Conservation (phyloP, 768 basidiomycete species). For the Butyriboletus loyo region DNA sequence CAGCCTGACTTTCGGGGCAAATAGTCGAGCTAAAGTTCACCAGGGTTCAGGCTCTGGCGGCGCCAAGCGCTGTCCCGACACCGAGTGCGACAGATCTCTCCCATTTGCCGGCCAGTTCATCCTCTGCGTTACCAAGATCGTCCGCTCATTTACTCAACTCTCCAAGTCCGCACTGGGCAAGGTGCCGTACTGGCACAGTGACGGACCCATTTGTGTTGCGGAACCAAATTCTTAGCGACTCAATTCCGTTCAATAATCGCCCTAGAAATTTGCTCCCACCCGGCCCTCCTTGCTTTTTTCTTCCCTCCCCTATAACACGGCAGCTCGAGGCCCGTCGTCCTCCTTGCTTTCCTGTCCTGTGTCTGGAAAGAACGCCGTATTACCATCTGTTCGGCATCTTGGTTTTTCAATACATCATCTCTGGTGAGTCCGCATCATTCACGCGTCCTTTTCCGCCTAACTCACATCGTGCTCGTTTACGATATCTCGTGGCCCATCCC, state of each 20-base stretch:
- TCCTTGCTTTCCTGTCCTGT: conserved; percentile 22
- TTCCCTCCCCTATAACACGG: conserved; percentile 28
- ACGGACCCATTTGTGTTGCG: conserved; percentile 34
- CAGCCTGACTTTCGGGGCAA: conserved; percentile 33
- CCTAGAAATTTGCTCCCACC: conserved; percentile 32
- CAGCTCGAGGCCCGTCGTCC: conserved; percentile 20
- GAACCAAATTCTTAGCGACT: conserved; percentile 37
- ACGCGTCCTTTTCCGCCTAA: conserved; percentile 29
- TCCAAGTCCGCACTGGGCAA: conserved; percentile 21
- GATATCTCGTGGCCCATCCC: conserved; percentile 24
- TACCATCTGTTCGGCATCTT: conserved; percentile 18
- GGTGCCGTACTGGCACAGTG: conserved; percentile 28
- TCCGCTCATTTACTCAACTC: conserved; percentile 27
- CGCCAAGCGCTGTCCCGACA: conserved; percentile 28
- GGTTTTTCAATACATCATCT: conserved; percentile 30
- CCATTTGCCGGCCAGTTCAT: conserved; percentile 10
- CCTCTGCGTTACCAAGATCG: conserved; percentile 19
- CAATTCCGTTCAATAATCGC: conserved; percentile 36
- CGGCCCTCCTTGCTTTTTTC: conserved; percentile 29
- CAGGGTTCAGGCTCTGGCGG: conserved; percentile 31
- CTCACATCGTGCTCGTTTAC: conserved; percentile 33
- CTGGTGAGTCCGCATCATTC: conserved; percentile 30
- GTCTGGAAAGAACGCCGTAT: conserved; percentile 17
- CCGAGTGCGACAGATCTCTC: conserved; percentile 16
- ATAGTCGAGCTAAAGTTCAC: conserved; percentile 28